Conservation (phyloP, 192 early-diverging fungal species). For the Podila epicladia region DNA sequence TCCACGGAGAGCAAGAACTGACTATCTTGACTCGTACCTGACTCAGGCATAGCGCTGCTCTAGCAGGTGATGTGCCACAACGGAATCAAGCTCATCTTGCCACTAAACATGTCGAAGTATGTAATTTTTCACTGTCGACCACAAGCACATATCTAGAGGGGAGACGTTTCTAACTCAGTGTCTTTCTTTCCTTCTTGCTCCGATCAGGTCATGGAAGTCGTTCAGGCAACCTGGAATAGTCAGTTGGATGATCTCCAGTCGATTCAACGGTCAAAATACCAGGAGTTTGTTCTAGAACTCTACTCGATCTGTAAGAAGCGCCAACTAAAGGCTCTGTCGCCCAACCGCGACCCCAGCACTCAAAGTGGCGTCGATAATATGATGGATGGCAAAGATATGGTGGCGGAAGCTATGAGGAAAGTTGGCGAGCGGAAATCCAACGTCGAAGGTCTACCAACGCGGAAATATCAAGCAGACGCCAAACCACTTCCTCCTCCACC, state of each 20-base stretch:
- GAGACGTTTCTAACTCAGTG: not conserved
- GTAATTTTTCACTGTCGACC: not conserved
- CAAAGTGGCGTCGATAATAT: not conserved
- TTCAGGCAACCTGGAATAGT: constrained; percentile 62
- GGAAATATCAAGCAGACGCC: constrained; percentile 10
- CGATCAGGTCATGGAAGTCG: constrained; percentile 53
- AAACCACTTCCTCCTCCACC: not conserved
- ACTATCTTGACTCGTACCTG: not conserved
- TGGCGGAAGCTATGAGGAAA: constrained; percentile 53
- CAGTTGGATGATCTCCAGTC: constrained; percentile 59
- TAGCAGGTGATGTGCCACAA: constrained; percentile 21
- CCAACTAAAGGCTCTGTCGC: constrained; percentile 9
- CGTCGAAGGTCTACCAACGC: constrained; percentile 1
- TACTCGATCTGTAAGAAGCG: constrained; percentile 58
- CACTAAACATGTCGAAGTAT: constrained; percentile 54
- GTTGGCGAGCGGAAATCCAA: constrained; percentile 37
- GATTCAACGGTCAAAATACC: constrained; percentile 62
- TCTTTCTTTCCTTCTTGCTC: not conserved
- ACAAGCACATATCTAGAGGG: too few species aligned
- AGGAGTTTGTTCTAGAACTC: constrained; percentile 65
- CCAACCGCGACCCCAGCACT: not conserved
- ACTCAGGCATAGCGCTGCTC: constrained; percentile 26
- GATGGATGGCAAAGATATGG: constrained; percentile 64
- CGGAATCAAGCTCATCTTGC: constrained; percentile 40
- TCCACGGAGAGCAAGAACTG: not conserved